These are phyloP conservation scores for Candida nonsorbophila DNA, from an alignment of 805 yeast genomes.

Conservation along the genomic window DNA sequence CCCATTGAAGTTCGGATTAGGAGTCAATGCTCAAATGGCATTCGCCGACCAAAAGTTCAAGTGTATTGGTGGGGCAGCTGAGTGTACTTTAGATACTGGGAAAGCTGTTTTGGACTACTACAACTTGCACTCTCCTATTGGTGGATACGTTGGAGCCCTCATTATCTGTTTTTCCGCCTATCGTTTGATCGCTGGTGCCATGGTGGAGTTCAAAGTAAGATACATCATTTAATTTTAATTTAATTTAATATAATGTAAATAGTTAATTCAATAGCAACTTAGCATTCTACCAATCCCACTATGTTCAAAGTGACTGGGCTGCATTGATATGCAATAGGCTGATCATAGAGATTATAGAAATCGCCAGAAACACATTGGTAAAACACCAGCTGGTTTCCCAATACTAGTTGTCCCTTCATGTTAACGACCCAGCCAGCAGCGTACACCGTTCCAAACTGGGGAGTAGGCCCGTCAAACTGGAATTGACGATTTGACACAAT, in stretches of 20 bases:
- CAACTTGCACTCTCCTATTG: slow-evolving; percentile 19
- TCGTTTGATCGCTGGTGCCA: slow-evolving; percentile 22
- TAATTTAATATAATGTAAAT: no score
- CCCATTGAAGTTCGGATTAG: slow-evolving; percentile 70
- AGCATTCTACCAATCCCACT: slow-evolving; percentile 30
- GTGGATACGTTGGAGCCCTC: slow-evolving; percentile 28
- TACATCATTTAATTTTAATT: slow-evolving; percentile 14
- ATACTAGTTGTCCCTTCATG: slow-evolving; percentile 23
- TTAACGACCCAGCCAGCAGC: slow-evolving; percentile 38
- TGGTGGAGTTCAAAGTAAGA: slow-evolving; percentile 21
- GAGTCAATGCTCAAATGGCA: slow-evolving; percentile 54
- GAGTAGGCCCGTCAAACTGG: slow-evolving; percentile 38
- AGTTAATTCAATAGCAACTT: slow-evolving; percentile 1
- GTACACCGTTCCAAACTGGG: slow-evolving; percentile 32
- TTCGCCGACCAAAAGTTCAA: slow-evolving; percentile 46
- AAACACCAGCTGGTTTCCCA: slow-evolving; percentile 26
- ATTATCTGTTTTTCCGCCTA: slow-evolving; percentile 29
- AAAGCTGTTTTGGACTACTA: slow-evolving; percentile 26
- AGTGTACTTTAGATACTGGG: slow-evolving; percentile 23
- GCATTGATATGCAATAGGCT: slow-evolving; percentile 27
- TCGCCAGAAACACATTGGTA: slow-evolving; percentile 38
- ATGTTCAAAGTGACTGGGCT: slow-evolving; percentile 31
- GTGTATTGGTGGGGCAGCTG: slow-evolving; percentile 32
- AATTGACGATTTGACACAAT: slow-evolving; percentile 34
- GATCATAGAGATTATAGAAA: slow-evolving; percentile 32